Conservation (phyloP, 1,139 yeast genomes). For the Suhomyces coccinellae region DNA sequence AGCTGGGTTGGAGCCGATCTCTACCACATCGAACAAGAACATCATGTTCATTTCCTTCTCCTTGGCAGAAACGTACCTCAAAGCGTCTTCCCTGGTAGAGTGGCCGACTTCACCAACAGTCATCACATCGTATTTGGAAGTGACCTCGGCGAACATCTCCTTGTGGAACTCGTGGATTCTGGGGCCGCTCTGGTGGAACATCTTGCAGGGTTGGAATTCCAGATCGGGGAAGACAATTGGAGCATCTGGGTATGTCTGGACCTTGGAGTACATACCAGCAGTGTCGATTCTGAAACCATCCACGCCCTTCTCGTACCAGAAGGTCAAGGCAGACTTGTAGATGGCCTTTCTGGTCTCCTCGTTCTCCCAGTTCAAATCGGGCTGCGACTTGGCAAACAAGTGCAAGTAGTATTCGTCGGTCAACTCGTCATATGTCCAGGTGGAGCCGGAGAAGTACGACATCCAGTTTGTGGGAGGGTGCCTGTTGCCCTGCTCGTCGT, state of each 20-base stretch:
- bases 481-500: conserved; percentile 23
- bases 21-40: conserved; percentile 26
- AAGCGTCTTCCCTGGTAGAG: conserved; percentile 22
- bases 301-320: conserved; percentile 27
- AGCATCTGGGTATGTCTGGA: conserved; percentile 23
- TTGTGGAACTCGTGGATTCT: conserved; percentile 28
- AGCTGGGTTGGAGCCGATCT: conserved; percentile 18
- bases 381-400: conserved; percentile 25
- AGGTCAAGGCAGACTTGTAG: conserved; percentile 22
- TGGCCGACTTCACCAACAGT: conserved; percentile 29
- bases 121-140: conserved; percentile 26
- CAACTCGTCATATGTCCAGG: conserved; percentile 26
- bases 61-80: conserved; percentile 24
- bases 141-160: conserved; percentile 21
- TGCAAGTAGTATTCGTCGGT: conserved; percentile 28
- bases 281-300: conserved; percentile 29
- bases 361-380: conserved; percentile 29
- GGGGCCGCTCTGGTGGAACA: conserved; percentile 22
- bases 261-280: conserved; percentile 27
- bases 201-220: conserved; percentile 21
- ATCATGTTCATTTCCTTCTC: conserved; percentile 29
- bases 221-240: conserved; percentile 24
- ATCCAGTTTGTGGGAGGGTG: conserved; percentile 29
- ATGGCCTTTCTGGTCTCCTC: conserved; percentile 25
- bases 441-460: conserved; percentile 25